Conservation (phyloP, 78 protist genomes). For the Dictyostelium brefeldianum region DNA sequence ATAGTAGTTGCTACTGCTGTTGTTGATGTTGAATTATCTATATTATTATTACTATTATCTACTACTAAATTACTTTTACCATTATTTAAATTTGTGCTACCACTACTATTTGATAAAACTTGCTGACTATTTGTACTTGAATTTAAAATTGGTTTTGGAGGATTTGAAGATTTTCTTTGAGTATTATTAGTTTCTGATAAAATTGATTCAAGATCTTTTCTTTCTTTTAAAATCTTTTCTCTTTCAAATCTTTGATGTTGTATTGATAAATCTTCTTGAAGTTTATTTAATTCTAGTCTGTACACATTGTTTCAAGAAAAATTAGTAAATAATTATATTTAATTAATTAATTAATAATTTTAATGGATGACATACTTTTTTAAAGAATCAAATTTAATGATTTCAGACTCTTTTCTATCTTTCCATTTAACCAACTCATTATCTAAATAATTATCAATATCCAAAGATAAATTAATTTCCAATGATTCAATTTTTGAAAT, state of each 20-base stretch:
- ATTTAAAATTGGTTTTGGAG: constrained; percentile 3
- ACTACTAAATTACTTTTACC: not conserved
- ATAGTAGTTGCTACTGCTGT: not conserved
- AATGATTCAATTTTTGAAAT: constrained; percentile 58
- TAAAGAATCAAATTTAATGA: constrained; percentile 14
- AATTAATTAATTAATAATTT: not conserved
- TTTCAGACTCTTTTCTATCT: constrained; percentile 46
- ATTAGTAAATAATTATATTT: not conserved
- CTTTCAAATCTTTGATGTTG: constrained; percentile 47
- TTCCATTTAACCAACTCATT: constrained; percentile 47
- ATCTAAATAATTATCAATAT: constrained; percentile 56
- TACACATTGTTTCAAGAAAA: not conserved
- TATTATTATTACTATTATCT: not conserved
- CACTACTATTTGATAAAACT: not conserved
- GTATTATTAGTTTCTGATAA: not conserved
- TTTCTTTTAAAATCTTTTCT: constrained; percentile 46
- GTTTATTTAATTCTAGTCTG: constrained; percentile 31
- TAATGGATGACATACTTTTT: constrained; percentile 19
- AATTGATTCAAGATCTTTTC: not conserved
- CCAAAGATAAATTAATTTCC: constrained; percentile 51
- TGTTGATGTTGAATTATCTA: not conserved
- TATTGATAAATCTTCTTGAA: constrained; percentile 59
- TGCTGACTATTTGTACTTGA: too few relatives aligned
- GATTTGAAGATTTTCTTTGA: constrained; percentile 15
- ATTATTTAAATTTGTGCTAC: not conserved